These are phyloP conservation scores for Zymoseptoria crescenta DNA, from an alignment of 2,329 filamentous ascomycete species.

Conservation along the genomic window DNA sequence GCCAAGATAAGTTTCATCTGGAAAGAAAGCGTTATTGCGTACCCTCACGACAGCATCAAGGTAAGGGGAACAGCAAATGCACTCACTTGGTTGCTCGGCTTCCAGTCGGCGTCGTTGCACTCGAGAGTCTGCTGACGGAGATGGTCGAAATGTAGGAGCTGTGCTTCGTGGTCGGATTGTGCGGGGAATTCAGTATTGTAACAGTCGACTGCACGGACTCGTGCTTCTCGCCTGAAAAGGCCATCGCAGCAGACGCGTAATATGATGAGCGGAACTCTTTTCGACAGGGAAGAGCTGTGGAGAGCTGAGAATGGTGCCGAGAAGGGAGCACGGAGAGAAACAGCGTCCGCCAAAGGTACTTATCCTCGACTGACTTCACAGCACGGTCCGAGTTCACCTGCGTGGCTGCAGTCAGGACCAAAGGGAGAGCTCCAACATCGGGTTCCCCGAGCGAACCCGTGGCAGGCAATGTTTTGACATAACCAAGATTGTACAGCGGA, in stretches of 20 bases:
- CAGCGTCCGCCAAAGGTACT: neutral
- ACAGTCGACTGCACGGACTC: neutral
- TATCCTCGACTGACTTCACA: neutral
- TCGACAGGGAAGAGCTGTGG: neutral
- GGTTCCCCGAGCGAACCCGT: neutral
- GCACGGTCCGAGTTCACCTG: neutral
- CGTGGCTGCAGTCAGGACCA: neutral
- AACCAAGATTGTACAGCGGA: neutral
- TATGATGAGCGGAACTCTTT: neutral
- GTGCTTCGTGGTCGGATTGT: neutral
- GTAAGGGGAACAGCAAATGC: no score
- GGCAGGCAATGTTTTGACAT: neutral
- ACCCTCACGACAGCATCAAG: no score
- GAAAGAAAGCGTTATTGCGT: no score
- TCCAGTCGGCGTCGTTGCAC: slow-evolving; percentile 24
- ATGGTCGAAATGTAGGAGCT: neutral
- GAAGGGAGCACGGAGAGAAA: neutral
- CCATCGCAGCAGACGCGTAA: neutral
- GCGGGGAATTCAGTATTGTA: neutral
- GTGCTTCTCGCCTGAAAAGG: neutral
- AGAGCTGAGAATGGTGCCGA: neutral
- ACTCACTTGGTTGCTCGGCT: slow-evolving; percentile 23
- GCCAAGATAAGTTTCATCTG: slow-evolving; percentile 37
- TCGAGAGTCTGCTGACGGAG: neutral
- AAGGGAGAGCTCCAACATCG: neutral